Base-by-base conservation (phyloP, 1,284 basidiomycete species). In the Athelia psychrophila region DNA sequence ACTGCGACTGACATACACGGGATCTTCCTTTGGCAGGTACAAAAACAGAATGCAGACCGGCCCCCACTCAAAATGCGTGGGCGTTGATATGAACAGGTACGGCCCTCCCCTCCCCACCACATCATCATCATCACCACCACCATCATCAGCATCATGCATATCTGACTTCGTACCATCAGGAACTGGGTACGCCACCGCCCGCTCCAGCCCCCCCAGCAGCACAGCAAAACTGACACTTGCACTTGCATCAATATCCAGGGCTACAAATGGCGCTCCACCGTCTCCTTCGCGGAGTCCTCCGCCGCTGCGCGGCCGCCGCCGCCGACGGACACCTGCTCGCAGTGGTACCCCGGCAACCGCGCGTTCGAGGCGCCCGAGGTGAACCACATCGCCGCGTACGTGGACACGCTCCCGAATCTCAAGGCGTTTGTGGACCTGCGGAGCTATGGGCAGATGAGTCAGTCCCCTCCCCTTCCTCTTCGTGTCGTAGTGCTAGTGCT, bases 361-460 rank as follows among this genome's bases (percentile, higher is more conserved):
- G 74, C 90, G 0, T 93, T 94, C 65, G 80, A 91, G 62, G 79
- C 91, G 0, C 79, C 80, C 1, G 92, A 95, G 66, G 84, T 86
- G 3, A 82, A 80, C 60, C 88, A 85, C 49, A 79, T 95, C 53
- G 85, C 86, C 1, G 80, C 84, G 56, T 92, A 84, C 62, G 72
- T 93, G 45, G 74, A 71, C 6, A 79, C 75, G 24, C 76, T 81
- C 20, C 75, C 78, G 18, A 70, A 78, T 54, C 64, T 84, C 18
- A 67, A 77, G 9, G 79, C 75, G 2, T 93, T 89, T 61, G 55
- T 95, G 20, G 91, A 94, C 66, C 64, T 95, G 52, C 79, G 93
- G 58, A 87, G 82, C 58, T 95, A 93, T 63, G 91, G 91, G 0
- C 91, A 95, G 66, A 84, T 91, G 75, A 65, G 90, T 92, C 60